A percentile compares a stretch with the other conserved stretches of the same genome.
These are phyloP conservation scores for Tylopilus sp. DNA, from an alignment of 768 basidiomycete genomes.

Conservation along the genomic window DNA sequence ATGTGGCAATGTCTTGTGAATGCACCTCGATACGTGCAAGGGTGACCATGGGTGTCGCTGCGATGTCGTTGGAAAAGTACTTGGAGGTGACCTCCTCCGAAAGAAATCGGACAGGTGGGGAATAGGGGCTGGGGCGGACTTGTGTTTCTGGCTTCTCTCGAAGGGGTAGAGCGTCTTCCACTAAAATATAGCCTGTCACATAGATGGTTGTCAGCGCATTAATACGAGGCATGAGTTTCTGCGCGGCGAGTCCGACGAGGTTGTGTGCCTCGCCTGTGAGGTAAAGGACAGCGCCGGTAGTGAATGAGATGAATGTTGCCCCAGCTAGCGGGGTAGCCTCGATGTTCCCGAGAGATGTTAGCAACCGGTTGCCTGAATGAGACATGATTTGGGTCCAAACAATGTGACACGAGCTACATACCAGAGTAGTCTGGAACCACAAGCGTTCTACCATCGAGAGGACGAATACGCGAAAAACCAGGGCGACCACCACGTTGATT, in stretches of 20 bases:
- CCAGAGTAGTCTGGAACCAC: slow-evolving; percentile 64
- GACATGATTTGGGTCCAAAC: not conserved
- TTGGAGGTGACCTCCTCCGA: slow-evolving; percentile 42
- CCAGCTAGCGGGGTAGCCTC: slow-evolving; percentile 56
- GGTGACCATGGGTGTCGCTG: slow-evolving; percentile 16
- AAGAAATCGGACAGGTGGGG: slow-evolving; percentile 55
- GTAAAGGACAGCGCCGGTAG: slow-evolving; percentile 58
- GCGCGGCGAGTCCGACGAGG: slow-evolving; percentile 39
- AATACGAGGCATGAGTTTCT: slow-evolving; percentile 53
- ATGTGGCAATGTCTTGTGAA: slow-evolving; percentile 48
- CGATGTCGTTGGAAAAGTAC: slow-evolving; percentile 26
- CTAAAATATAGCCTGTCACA: slow-evolving; percentile 51
- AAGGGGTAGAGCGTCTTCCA: slow-evolving; percentile 53
- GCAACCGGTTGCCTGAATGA: slow-evolving; percentile 47
- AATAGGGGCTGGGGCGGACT: slow-evolving; percentile 46
- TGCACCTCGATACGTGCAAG: slow-evolving; percentile 43
- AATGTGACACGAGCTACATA: not conserved
- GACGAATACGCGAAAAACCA: slow-evolving; percentile 57
- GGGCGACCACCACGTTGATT: slow-evolving; percentile 62
- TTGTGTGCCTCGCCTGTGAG: slow-evolving; percentile 57
- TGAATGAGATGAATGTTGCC: slow-evolving; percentile 52
- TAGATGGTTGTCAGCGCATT: slow-evolving; percentile 47
- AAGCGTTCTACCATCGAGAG: slow-evolving; percentile 51
- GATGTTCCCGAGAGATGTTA: slow-evolving; percentile 65
- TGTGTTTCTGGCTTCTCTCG: slow-evolving; percentile 39